Base-by-base conservation (phyloP, 2,329 filamentous ascomycete species). In the Verticillium longisporum region DNA sequence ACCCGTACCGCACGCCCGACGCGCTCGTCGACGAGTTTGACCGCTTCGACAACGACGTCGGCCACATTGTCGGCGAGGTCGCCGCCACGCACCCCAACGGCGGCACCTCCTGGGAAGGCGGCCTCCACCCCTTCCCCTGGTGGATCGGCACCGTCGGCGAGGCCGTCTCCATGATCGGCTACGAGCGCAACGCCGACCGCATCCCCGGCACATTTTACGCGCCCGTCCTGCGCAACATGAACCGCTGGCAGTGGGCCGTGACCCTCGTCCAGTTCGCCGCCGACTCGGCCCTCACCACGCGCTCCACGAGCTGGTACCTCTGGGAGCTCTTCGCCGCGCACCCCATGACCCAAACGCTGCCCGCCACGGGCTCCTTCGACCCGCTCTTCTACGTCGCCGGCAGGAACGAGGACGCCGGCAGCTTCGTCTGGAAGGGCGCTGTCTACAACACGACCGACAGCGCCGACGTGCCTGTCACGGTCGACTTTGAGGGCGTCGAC, bases 131-230 rank as follows among this genome's bases (percentile, higher is more conserved):
- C 38, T 83, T 77, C 65, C 82, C 78, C 1, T 84, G 79, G 76
- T 83, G 81, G 84, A 82, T 83, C 57, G 86, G 84, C 32, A 77
- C 82, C 9, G 83, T 90, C 2, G 81, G 81, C 14, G 87, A 90
- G 69, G 86, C 85, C 31, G 78, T 90, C n/a, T 86, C 82, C 60
- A 75, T 89, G 15, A 78, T 89, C 63, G 83, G 86, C 18, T 83
- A 84, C 34, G 87, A 90, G 77, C 79, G 87, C 61, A 89, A 89
- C 71, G 78, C 79, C 3, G 83, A 88, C 66, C 78, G 80, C 21
- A 78, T 88, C 55, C 78, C 80, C 2, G 83, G 82, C 6, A 78
- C 80, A 0, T 75, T 79, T 58, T 84, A 83, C 73, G 78, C 79
- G 0, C 80, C 79, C 1, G 75, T 79, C 3, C 70, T 82, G n/a